phyloP scores from a whole-genome alignment of 1,284 basidiomycete genomes.

The Malassezia yamatoensis region DNA sequence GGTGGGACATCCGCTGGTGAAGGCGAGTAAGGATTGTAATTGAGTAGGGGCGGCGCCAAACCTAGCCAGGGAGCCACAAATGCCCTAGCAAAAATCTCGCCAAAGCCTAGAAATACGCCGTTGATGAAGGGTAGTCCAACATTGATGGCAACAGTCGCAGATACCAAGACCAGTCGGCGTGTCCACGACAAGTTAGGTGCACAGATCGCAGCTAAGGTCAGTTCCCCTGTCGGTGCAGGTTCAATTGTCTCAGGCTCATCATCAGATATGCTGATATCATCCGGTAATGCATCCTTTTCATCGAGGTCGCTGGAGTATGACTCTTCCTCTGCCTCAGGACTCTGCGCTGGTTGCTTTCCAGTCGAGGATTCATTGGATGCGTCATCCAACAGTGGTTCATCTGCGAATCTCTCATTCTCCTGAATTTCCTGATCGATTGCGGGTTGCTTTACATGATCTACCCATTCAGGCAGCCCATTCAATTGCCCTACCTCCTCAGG shows the following conservation, averaged over 20 bases:
- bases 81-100: slow-evolving; percentile 89
- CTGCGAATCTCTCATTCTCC: not conserved
- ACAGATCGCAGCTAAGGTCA: slow-evolving; percentile 33
- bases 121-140: slow-evolving; percentile 86
- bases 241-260: not conserved
- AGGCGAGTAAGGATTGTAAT: slow-evolving; percentile 9
- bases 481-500: not conserved
- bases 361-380: not conserved
- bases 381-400: not conserved
- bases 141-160: slow-evolving; percentile 81
- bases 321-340: too few relatives aligned
- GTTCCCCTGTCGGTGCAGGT: slow-evolving; percentile 32
- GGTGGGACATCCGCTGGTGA: slow-evolving; percentile 18
- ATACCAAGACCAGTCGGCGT: slow-evolving; percentile 49
- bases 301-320: not conserved
- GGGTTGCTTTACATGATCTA: not conserved
- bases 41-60: slow-evolving; percentile 12
- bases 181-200: slow-evolving; percentile 23
- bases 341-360: not conserved
- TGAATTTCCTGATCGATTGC: not conserved
- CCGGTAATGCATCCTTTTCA: not conserved
- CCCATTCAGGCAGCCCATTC: not conserved
- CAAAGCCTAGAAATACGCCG: slow-evolving; percentile 94
- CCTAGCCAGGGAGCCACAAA: slow-evolving; percentile 54
- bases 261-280: not conserved